A percentile compares a stretch with the other conserved stretches of the same genome.
These are phyloP conservation scores for Byssochlamys sp. DNA, from an alignment of 2,329 filamentous ascomycete species.

Conservation along the genomic window DNA sequence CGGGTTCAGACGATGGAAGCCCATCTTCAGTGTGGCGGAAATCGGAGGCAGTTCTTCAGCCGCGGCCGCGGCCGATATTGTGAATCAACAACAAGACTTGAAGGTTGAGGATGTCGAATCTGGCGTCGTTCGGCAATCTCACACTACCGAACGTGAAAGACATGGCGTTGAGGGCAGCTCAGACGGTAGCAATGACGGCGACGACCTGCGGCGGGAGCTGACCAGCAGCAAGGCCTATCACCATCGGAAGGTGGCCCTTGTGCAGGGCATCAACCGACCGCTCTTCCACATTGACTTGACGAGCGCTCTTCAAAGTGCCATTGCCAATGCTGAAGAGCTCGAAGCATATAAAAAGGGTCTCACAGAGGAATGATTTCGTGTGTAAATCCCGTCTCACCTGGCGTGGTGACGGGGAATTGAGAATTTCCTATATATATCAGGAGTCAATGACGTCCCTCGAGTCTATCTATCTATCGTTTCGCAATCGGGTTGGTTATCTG, in stretches of 20 bases:
- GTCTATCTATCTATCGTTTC: neutral
- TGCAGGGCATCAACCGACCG: conserved; percentile 79
- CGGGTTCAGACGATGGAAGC: conserved; percentile 66
- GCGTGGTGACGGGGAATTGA: neutral
- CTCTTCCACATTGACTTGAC: conserved; percentile 91
- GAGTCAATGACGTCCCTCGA: too few relatives aligned
- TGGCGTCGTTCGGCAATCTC: conserved; percentile 19
- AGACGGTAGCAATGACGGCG: conserved; percentile 17
- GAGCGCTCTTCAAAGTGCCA: conserved; percentile 75
- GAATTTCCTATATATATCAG: neutral
- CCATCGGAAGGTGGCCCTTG: conserved; percentile 47
- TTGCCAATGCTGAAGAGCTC: conserved; percentile 59
- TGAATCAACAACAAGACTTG: conserved; percentile 45
- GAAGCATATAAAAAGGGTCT: neutral
- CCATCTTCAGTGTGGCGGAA: conserved; percentile 90
- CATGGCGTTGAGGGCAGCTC: conserved; percentile 20
- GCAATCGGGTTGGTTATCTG: neutral
- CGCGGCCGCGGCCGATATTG: conserved; percentile 55
- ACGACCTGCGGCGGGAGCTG: conserved; percentile 37
- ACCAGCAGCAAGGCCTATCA: conserved; percentile 41
- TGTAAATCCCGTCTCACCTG: neutral
- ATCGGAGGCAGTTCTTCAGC: conserved; percentile 64
- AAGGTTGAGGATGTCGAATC: conserved; percentile 23
- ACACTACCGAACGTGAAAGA: conserved; percentile 23
- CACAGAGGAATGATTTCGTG: neutral